Conservation (phyloP, 345 rosid genomes). For the Microcos paniculata region DNA sequence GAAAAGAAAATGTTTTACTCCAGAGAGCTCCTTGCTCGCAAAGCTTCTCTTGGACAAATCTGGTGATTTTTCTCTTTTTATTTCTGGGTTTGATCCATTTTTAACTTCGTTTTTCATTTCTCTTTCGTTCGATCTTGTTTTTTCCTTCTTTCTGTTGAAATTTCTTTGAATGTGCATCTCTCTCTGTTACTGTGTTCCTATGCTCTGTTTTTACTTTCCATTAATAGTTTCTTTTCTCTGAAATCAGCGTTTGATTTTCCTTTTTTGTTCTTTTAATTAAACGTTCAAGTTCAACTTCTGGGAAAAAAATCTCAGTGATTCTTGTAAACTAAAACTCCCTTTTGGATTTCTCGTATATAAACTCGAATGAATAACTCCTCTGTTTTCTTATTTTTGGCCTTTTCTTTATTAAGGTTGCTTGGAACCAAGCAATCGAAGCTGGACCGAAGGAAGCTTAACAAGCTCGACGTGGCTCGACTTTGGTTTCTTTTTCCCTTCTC, state of each 20-base stretch:
- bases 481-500: conserved; percentile 41
- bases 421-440: conserved; percentile 87
- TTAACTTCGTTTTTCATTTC: not conserved
- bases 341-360: conserved; percentile 1
- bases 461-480: conserved; percentile 78
- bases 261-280: not conserved
- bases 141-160: too few relatives aligned
- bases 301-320: too few relatives aligned
- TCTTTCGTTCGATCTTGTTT: too few relatives aligned
- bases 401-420: conserved; percentile 64
- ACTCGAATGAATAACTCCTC: conserved; percentile 1
- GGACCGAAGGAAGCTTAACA: conserved; percentile 66
- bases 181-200: not conserved
- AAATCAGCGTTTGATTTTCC: too few relatives aligned
- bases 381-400: conserved; percentile 5
- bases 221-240: too few relatives aligned
- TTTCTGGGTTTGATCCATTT: not conserved
- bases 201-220: not conserved
- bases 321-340: not conserved
- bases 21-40: conserved; percentile 93
- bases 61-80: conserved; percentile 41
- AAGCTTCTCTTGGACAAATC: conserved; percentile 94
- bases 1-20: conserved; percentile 71
- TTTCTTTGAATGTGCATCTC: too few relatives aligned
- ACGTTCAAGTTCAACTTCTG: not conserved